Conservation (phyloP, 331 rosid genomes). For the Quercus lobata region DNA sequence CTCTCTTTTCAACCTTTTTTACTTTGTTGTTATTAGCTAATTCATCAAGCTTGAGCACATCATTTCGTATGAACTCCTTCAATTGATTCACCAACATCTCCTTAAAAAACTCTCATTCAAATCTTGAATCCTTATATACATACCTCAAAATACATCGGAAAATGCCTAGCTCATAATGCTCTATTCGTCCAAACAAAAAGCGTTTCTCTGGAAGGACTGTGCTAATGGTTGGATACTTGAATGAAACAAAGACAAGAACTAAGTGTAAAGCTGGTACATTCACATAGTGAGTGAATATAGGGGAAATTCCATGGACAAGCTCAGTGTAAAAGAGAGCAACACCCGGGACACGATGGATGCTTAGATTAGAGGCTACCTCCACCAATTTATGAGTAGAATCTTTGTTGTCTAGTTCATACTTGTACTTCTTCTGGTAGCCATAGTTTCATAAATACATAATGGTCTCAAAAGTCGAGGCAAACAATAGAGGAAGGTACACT, state of each 20-base stretch:
- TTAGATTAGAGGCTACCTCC: constrained; percentile 22
- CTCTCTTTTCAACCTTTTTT: not conserved
- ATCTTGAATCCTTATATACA: constrained; percentile 46
- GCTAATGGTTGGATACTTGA: constrained; percentile 52
- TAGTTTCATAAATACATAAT: constrained; percentile 63
- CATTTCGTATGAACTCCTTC: constrained; percentile 32
- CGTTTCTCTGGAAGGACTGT: constrained; percentile 41
- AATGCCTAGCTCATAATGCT: constrained; percentile 38
- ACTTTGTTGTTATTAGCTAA: not conserved
- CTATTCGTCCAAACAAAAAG: constrained; percentile 42
- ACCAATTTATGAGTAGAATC: constrained; percentile 29
- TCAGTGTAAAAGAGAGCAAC: constrained; percentile 63
- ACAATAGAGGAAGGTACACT: constrained; percentile 59
- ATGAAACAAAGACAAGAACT: constrained; percentile 50
- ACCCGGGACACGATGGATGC: constrained; percentile 33
- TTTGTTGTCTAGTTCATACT: constrained; percentile 44
- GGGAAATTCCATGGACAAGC: constrained; percentile 71
- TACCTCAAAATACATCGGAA: constrained; percentile 59
- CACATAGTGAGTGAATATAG: constrained; percentile 56
- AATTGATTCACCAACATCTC: constrained; percentile 34
- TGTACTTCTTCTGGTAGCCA: constrained; percentile 48
- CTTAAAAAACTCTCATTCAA: constrained; percentile 44
- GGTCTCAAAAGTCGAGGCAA: constrained; percentile 36
- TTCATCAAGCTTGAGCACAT: not conserved
- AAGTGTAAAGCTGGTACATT: constrained; percentile 62